Evolutionary conservation across 805 yeast species (phyloP), one percentile per base, ranked within the genome.

Genomic region (Yamadazyma phyllophila): DNA sequence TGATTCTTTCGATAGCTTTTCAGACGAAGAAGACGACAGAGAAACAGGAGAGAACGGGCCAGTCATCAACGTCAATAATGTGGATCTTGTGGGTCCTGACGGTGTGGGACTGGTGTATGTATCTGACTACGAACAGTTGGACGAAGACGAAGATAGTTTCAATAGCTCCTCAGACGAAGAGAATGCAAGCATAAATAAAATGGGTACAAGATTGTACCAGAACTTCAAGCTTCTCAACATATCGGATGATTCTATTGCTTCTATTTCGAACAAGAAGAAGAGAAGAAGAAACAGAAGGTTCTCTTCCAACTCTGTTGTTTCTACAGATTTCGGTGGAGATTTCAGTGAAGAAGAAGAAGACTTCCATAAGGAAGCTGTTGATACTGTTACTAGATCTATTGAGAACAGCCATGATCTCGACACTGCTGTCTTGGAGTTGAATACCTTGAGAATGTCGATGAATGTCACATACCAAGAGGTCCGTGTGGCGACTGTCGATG

Each of bases 361-460:
- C 60, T 92, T 92, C 65, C 78, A 78, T 53, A 77, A 76, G 46
- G 99, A 94, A 72, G 99, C 97, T n/a, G 73, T 85, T 48, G 97
- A 96, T 9, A 89, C 97, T 0, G 87, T 94, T 27, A 88, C 84
- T 55, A 78, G 99, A 60, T 96, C 99, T 1, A 78, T 94, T 65
- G 92, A 87, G 55, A 85, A 91, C 59, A 87, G 89, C 63, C 99
- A 94, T 65, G 96, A 88, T 58, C 74, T 89, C 49, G 97, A 92
- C 61, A 91, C 96, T 11, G 97, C 99, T 0, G 69, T 89, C 52
- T 71, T 94, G 48, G 99, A 94, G 68, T 77, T 94, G 57, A 92
- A 92, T 62, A 94, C 99, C 0, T 75, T 94, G 59, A 79, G 98
- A 68, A 92, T 94, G 99, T 88, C 97, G 58, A 86, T 91, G 94